Conservation (phyloP, 106 monocot genomes). For the Hemerocallis citrina region DNA sequence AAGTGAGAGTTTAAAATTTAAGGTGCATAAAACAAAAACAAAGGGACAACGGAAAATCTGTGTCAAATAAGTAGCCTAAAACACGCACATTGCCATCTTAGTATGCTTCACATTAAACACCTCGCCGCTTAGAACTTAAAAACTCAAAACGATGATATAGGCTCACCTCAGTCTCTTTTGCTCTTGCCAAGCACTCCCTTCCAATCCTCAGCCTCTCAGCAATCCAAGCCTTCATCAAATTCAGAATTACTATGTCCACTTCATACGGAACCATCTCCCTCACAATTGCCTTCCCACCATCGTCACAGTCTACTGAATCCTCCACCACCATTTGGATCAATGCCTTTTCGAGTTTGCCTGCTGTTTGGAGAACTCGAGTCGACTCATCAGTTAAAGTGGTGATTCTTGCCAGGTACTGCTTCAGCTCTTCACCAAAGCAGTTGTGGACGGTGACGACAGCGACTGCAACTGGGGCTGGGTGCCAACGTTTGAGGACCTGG, state of each 20-base stretch:
- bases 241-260: conserved; percentile 18
- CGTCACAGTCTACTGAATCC: conserved; percentile 20
- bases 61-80: too few relatives aligned
- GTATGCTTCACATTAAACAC: too few relatives aligned
- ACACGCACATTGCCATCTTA: too few relatives aligned
- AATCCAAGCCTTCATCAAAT: conserved; percentile 31
- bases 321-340: conserved; percentile 35
- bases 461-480: conserved; percentile 18
- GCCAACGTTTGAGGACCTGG: conserved; percentile 28
- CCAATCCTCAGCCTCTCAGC: conserved; percentile 21
- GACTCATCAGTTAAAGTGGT: conserved; percentile 13
- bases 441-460: conserved; percentile 28
- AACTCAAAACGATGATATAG: neutral
- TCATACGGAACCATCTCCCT: conserved; percentile 36
- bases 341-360: conserved; percentile 28
- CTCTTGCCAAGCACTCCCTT: conserved; percentile 24
- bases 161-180: conserved; percentile 34
- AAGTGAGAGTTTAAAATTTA: too few relatives aligned
- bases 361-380: conserved; percentile 21
- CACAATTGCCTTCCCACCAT: conserved; percentile 25
- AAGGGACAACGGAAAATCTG: too few relatives aligned
- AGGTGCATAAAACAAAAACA: too few relatives aligned
- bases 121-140: too few relatives aligned
- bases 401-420: conserved; percentile 23
- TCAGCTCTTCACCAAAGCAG: conserved; percentile 31